These are phyloP conservation scores for Claviceps sp. DNA, from an alignment of 2,329 filamentous ascomycete genomes.

Conservation along the genomic window DNA sequence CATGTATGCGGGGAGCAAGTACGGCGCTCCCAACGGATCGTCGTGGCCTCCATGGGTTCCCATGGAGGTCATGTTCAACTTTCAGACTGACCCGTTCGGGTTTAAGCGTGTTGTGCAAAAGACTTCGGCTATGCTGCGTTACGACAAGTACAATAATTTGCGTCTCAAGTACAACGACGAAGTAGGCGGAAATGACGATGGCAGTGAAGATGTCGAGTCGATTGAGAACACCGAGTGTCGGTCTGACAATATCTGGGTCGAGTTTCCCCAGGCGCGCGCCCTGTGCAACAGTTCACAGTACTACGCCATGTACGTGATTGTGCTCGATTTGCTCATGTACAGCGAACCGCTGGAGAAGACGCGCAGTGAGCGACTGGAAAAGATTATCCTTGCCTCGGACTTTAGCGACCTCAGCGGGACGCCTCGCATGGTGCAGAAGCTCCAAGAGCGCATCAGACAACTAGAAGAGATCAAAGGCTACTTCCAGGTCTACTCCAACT, in stretches of 20 bases:
- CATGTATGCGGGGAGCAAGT: conserved; percentile 87
- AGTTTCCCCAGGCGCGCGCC: conserved; percentile 88
- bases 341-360: conserved; percentile 95
- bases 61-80: conserved; percentile 97
- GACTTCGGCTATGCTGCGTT: conserved; percentile 85
- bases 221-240: conserved; percentile 53
- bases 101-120: conserved; percentile 96
- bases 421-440: conserved; percentile 78
- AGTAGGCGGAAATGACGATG: conserved; percentile 50
- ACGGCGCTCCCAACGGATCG: conserved; percentile 71
- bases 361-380: conserved; percentile 86
- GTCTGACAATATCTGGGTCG: conserved; percentile 95
- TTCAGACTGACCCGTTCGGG: conserved; percentile 85
- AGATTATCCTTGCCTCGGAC: conserved; percentile 97
- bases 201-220: conserved; percentile 28
- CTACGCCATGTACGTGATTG: conserved; percentile 96
- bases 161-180: conserved; percentile 96
- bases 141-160: conserved; percentile 96
- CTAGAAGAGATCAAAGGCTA: conserved; percentile 93
- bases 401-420: conserved; percentile 93
- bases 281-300: conserved; percentile 96
- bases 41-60: conserved; percentile 98
- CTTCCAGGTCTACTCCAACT: conserved; percentile 84
- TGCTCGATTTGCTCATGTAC: conserved; percentile 88
- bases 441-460: conserved; percentile 86